phyloP scores from a whole-genome alignment of 1,284 basidiomycete genomes.

The Ganoderma multipileum region DNA sequence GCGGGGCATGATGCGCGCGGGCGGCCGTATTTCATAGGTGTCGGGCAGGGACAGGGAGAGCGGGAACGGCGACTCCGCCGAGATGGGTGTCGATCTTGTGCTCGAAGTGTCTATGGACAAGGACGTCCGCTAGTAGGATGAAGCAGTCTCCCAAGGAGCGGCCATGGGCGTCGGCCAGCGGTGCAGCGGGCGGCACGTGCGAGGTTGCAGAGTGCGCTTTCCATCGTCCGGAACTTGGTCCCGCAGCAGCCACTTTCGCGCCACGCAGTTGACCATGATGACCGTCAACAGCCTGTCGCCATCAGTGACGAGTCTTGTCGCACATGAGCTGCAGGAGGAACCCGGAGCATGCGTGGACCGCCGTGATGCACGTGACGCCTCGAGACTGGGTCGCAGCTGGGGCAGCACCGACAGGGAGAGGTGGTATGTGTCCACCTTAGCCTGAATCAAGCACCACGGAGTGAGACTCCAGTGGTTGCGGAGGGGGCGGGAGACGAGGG shows the following conservation, averaged over 20 bases:
- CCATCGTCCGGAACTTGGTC: background rate
- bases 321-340: conserved; percentile 56
- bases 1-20: conserved; percentile 87
- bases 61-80: conserved; percentile 51
- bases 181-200: too few relatives aligned
- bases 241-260: background rate
- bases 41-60: background rate
- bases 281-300: too few relatives aligned
- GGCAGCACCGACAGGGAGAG: conserved; percentile 55
- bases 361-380: conserved; percentile 78
- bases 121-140: too few relatives aligned
- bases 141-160: too few relatives aligned
- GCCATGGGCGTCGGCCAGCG: too few relatives aligned
- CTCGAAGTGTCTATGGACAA: too few relatives aligned
- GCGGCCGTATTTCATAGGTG: conserved; percentile 44
- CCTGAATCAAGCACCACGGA: conserved; percentile 37
- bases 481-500: background rate
- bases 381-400: conserved; percentile 80
- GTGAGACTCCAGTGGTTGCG: background rate
- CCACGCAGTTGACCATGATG: too few relatives aligned
- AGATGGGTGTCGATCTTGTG: too few relatives aligned
- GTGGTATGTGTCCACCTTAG: conserved; percentile 45
- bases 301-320: too few relatives aligned
- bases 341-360: conserved; percentile 70
- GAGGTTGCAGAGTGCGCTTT: too few relatives aligned